These are phyloP conservation scores for Daucus carota DNA, from an alignment of 129 eudicot genomes.

Conservation along the genomic window DH1_v3.0 NC_030386.2:17542501-17543000, in stretches of 20 bases:
- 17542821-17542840: not conserved
- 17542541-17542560: not conserved
- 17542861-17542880: not conserved
- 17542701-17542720: no score
- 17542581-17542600: not conserved
- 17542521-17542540: not conserved
- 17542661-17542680: not conserved
- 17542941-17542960: not conserved
- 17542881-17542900: not conserved
- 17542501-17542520: not conserved
- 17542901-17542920: slow-evolving; percentile 11
- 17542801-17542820: not conserved
- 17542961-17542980: not conserved
- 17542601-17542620: not conserved
- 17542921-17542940: not conserved
- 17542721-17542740: not conserved
- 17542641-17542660: not conserved
- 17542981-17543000: not conserved
- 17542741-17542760: not conserved
- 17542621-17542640: not conserved
- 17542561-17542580: not conserved
- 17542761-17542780: not conserved
- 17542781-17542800: not conserved
- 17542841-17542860: not conserved
- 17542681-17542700: no score